Evolutionary conservation across 1,284 basidiomycete species (phyloP).

Genomic region (Jaminaea rosea): DNA sequence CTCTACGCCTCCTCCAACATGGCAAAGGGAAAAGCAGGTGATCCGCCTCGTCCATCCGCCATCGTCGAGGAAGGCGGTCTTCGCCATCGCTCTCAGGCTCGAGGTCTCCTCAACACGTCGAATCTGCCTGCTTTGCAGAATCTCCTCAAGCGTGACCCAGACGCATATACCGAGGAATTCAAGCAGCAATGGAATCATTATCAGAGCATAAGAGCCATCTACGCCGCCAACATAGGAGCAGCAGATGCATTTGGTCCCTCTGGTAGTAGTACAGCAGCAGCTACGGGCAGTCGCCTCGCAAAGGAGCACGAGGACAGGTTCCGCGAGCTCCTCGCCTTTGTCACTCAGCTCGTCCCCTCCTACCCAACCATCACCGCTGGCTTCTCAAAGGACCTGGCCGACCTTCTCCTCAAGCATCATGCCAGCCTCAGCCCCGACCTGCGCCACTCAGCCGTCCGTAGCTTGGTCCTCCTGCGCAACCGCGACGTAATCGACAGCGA

Average conservation of each 20-base stretch:
- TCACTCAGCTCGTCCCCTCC: slow-evolving; percentile 48
- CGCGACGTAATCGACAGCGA: slow-evolving; percentile 85
- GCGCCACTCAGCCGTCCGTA: slow-evolving; percentile 26
- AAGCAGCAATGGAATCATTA: slow-evolving; percentile 98
- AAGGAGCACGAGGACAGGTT: slow-evolving; percentile 70
- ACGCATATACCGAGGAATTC: slow-evolving; percentile 89
- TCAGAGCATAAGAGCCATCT: slow-evolving; percentile 74
- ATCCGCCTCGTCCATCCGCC: slow-evolving; percentile 8
- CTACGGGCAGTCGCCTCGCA: slow-evolving; percentile 53
- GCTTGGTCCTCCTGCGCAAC: slow-evolving; percentile 69
- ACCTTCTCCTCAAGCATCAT: slow-evolving; percentile 41
- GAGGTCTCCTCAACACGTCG: slow-evolving; percentile 42
- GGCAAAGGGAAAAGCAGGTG: not conserved
- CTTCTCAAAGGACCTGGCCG: slow-evolving; percentile 29
- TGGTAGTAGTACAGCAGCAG: not conserved
- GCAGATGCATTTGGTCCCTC: no score
- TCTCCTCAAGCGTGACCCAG: slow-evolving; percentile 82
- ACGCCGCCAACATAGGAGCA: slow-evolving; percentile 49
- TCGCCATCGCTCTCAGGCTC: slow-evolving; percentile 32
- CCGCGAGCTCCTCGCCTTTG: slow-evolving; percentile 52
- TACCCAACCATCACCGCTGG: slow-evolving; percentile 31
- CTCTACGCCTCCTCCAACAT: not conserved
- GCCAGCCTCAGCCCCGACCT: slow-evolving; percentile 35
- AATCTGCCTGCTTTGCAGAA: slow-evolving; percentile 73
- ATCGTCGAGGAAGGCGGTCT: slow-evolving; percentile 38